Base-by-base conservation (phyloP, 2,329 filamentous ascomycete genomes). In the Fusarium buxicola region DNA sequence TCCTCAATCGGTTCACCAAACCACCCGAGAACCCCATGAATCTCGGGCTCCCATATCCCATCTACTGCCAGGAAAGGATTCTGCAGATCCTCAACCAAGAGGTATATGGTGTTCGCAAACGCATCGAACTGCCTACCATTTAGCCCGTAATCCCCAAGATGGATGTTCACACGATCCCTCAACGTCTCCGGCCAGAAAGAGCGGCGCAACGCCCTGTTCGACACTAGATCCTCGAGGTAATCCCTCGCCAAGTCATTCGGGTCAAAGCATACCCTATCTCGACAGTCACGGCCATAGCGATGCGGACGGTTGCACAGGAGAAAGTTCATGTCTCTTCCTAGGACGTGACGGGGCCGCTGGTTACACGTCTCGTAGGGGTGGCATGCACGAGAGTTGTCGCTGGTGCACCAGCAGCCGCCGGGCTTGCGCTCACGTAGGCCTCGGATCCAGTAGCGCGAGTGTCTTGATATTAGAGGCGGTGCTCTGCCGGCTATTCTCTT, bases 21-120 rank as follows among this genome's bases (percentile, higher is more conserved):
- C 54, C 43, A 55, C 4, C 4, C 7, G 4, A 63, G 39, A 8
- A 63, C 18, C 5, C 54, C 53, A 3, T 63, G 47, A 8, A 63
- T 18, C 30, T 32, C 30, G 0, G 30, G 38, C 13, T 49, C 25
- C 58, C 59, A 63, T 3, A 10, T 13, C 4, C 7, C 9, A 11
- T 34, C 30, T 4, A 4, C 18, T 7, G 28, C 11, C 3, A 5
- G 3, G 13, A 15, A 12, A 1, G 35, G 21, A 8, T 34, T 4
- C 2, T 4, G 3, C 8, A 63, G 28, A 8, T 40, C 44, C 6
- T 28, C 7, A 9, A 63, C 13, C 4, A 63, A 8, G 3, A 27
- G 13, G 27, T 8, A 24, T 16, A 50, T 21, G 4, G 21, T 48
- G 2, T 36, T 28, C 0, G 28, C 11, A 18, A 55, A 60, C 9